A percentile compares a stretch with the other conserved stretches of the same genome.
phyloP scores from a whole-genome alignment of 2,329 filamentous ascomycete genomes.

The Alternaria sp. region DNA sequence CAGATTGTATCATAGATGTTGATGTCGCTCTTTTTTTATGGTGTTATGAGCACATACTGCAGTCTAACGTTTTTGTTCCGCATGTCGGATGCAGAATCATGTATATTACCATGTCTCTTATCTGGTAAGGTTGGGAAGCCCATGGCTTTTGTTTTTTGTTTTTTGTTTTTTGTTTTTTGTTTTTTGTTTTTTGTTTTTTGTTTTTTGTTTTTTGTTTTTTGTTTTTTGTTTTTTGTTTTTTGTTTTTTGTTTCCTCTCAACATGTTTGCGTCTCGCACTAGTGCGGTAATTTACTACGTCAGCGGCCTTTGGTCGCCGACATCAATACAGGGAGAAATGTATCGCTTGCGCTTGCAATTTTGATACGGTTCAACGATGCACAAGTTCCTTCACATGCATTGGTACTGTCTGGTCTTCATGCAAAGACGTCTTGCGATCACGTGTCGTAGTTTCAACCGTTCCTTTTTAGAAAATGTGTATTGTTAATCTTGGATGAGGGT shows the following conservation, averaged over 20 bases:
- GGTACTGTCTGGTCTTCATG: no score
- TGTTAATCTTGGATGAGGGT: no score
- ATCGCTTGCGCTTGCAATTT: neutral
- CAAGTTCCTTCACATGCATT: neutral
- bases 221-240: slow-evolving; percentile 6
- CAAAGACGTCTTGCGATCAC: no score
- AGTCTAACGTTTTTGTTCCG: neutral
- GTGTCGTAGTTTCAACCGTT: no score
- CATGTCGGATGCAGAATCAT: neutral
- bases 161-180: slow-evolving; percentile 4
- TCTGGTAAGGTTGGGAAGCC: neutral
- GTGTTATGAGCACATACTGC: neutral
- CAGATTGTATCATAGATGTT: slow-evolving; percentile 6
- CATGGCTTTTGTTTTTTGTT: neutral
- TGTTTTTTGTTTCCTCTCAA: neutral
- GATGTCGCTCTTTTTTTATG: neutral
- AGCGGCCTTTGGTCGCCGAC: neutral
- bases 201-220: slow-evolving; percentile 6
- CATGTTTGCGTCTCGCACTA: neutral
- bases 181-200: slow-evolving; percentile 6
- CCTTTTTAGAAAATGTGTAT: no score
- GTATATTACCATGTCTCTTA: slow-evolving; percentile 1
- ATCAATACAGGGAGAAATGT: neutral
- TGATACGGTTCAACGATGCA: neutral
- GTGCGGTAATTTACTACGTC: neutral